Evolutionary conservation across 257 asterid species (phyloP).

Genomic region (Nicotiana knightiana): DNA sequence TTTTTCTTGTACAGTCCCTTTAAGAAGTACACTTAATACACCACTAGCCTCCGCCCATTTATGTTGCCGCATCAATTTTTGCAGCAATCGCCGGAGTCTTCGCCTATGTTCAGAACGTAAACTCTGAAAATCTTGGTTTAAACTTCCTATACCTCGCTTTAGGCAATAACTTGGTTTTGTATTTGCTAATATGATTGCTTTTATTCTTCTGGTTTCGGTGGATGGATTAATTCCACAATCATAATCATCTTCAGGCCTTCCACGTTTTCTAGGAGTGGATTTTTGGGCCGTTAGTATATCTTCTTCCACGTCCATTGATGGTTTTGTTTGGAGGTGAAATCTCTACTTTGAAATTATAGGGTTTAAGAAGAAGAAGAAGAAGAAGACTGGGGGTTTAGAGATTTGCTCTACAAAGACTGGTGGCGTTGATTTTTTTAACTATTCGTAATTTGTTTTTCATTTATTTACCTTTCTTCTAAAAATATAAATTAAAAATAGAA

Average conservation of each 20-base stretch:
- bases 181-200: constrained; percentile 30
- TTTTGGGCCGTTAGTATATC: not conserved
- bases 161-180: constrained; percentile 56
- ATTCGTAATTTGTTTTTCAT: too few relatives aligned
- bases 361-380: not conserved
- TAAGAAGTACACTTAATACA: constrained; percentile 59
- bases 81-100: constrained; percentile 40
- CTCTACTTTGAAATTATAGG: not conserved
- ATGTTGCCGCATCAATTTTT: constrained; percentile 33
- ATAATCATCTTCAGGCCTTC: constrained; percentile 16
- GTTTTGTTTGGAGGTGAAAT: not conserved
- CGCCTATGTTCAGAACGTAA: constrained; percentile 44
- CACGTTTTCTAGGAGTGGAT: not conserved
- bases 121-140: constrained; percentile 27
- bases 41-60: constrained; percentile 81
- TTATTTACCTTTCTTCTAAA: too few relatives aligned
- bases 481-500: too few relatives aligned
- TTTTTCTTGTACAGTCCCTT: constrained; percentile 37
- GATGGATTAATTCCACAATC: constrained; percentile 8
- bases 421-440: too few relatives aligned
- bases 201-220: constrained; percentile 20
- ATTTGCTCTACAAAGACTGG: too few relatives aligned
- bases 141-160: constrained; percentile 36
- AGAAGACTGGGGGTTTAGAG: not conserved
- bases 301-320: not conserved